Base-by-base conservation (phyloP, 225 moss, liverwort and hornwort species). In the Neckera pumila region DNA sequence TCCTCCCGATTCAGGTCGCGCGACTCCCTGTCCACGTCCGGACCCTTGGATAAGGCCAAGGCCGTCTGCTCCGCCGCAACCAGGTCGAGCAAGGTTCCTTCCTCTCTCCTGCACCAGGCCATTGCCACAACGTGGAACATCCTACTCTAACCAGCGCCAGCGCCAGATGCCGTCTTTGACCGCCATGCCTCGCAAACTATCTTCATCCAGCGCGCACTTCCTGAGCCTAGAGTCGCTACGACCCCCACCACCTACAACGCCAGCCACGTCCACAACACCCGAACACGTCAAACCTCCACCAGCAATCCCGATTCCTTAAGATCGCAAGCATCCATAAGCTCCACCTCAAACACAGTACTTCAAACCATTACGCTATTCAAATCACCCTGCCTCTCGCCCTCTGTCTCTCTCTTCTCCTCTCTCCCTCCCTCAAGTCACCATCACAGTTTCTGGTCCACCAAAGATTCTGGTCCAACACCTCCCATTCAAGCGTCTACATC, bases 31-130 rank as follows among this genome's bases (percentile, higher is more conserved):
- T 65, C 70, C 83, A 81, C 81, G 58, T 89, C 89, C 86, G 63
- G 62, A n/a, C 80, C 58, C 87, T 90, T 89, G 84, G 70, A 86
- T 89, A 65, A 82, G 82, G 25, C 33, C 79, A 79, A 81, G 85
- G 81, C 89, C 86, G 79, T 81, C 86, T 93, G 89, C 86, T 88
- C 91, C 81, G 74, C 86, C 47, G 81, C 89, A 77, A 88, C 88
- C 79, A 83, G 83, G 79, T 89, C 87, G 49, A 92, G 69, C 82
- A 86, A 90, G 31, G 77, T 81, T 84, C 89, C 88, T 78, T 85
- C 66, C 88, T 85, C 80, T 86, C 69, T 88, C 89, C 89, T 78
- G 78, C 89, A 86, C 84, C 86, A 83, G 84, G 84, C 90, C 92
- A 92, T 93, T 73, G 86, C 88, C 90, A 45, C 73, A 80, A 64